Conservation (phyloP, 2,329 filamentous ascomycete species). For the Knoxdaviesia proteae region DNA sequence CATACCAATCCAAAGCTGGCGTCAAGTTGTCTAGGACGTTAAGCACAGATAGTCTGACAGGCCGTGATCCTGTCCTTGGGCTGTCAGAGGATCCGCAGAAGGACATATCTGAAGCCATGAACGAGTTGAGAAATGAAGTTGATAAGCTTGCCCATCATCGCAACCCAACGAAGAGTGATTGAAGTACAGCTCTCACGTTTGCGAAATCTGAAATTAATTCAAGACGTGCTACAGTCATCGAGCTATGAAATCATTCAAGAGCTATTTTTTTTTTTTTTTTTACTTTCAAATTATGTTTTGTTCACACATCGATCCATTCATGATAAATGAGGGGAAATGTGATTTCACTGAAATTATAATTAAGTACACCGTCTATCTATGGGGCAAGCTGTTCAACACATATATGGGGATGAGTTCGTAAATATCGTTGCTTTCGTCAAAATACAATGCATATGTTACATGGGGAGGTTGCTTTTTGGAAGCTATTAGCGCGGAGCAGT, state of each 20-base stretch:
- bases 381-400: too few relatives aligned
- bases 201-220: too few relatives aligned
- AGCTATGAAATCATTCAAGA: background rate
- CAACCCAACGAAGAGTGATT: too few relatives aligned
- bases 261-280: background rate
- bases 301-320: too few relatives aligned
- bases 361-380: too few relatives aligned
- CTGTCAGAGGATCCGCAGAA: slow-evolving; percentile 55
- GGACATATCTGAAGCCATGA: slow-evolving; percentile 59
- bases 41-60: slow-evolving; percentile 35
- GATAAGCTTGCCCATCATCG: slow-evolving; percentile 24
- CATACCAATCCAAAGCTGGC: slow-evolving; percentile 26
- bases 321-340: too few relatives aligned
- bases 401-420: background rate
- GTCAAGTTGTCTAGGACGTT: slow-evolving; percentile 24
- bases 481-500: too few relatives aligned
- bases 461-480: too few relatives aligned
- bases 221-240: background rate
- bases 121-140: slow-evolving; percentile 55
- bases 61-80: slow-evolving; percentile 47
- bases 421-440: background rate
- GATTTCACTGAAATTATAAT: too few relatives aligned
- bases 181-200: too few relatives aligned
- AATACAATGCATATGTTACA: too few relatives aligned
- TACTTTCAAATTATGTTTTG: background rate